A percentile compares a stretch with the other conserved stretches of the same genome.
These are phyloP conservation scores for Tuber umbilicatum DNA, from an alignment of 495 filamentous ascomycete species.

Conservation along the genomic window DNA sequence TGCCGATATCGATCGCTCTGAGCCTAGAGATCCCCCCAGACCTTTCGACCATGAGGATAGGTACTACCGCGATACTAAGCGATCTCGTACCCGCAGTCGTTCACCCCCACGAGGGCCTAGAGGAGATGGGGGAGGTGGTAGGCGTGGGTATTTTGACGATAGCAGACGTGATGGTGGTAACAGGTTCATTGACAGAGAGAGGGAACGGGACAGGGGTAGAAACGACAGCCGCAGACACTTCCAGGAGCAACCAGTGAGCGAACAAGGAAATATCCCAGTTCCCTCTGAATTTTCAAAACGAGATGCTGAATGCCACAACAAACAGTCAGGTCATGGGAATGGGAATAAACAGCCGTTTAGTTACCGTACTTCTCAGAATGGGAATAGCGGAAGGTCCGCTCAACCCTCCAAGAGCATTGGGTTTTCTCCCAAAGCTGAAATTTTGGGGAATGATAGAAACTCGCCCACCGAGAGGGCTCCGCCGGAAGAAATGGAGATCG, in stretches of 20 bases:
- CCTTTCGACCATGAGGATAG: constrained; percentile 39
- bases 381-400: constrained; percentile 34
- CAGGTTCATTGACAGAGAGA: constrained; percentile 35
- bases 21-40: constrained; percentile 26
- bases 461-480: constrained; percentile 41
- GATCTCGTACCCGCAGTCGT: constrained; percentile 61
- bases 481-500: constrained; percentile 42
- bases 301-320: constrained; percentile 47
- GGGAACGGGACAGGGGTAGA: constrained; percentile 29
- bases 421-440: constrained; percentile 25
- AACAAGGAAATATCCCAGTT: constrained; percentile 54
- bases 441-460: constrained; percentile 22
- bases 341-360: constrained; percentile 5
- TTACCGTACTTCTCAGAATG: constrained; percentile 31
- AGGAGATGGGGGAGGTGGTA: constrained; percentile 42
- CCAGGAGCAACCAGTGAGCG: constrained; percentile 62
- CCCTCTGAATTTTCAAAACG: constrained; percentile 47
- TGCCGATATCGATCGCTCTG: constrained; percentile 42
- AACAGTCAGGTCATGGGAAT: constrained; percentile 40
- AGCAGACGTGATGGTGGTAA: constrained; percentile 36
- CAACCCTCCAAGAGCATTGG: constrained; percentile 7
- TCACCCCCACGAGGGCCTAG: constrained; percentile 52
- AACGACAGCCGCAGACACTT: constrained; percentile 44
- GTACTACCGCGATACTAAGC: constrained; percentile 53
- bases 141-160: constrained; percentile 40